Percentiles rank a stretch among this genome's conserved stretches.
These are phyloP conservation scores for Tolypocladium amazonense DNA, from an alignment of 2,329 filamentous ascomycete species.

Conservation along the genomic window DNA sequence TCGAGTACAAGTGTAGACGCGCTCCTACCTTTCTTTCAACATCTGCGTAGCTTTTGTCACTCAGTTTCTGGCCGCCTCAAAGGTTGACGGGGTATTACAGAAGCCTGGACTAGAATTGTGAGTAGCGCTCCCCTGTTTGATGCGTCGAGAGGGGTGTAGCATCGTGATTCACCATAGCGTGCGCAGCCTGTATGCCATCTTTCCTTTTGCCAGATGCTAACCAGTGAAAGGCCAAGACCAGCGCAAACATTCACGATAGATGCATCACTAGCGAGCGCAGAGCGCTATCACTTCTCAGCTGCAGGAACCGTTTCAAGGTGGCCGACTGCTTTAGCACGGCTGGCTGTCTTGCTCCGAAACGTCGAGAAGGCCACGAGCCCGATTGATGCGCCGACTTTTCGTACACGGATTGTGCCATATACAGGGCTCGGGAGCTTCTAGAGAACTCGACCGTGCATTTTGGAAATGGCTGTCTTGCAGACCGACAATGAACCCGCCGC, in stretches of 20 bases:
- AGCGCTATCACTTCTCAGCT: conserved; percentile 4
- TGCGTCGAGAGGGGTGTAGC: not conserved
- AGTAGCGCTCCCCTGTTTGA: not conserved
- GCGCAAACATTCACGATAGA: not conserved
- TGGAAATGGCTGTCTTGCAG: conserved; percentile 46
- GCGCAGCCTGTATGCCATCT: not conserved
- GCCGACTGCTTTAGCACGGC: not conserved
- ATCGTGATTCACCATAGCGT: not conserved
- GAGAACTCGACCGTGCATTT: not conserved
- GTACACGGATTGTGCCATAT: not conserved
- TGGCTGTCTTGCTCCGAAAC: conserved; percentile 5
- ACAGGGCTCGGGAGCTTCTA: not conserved
- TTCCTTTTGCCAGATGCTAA: conserved; percentile 2
- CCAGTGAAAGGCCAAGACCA: not conserved
- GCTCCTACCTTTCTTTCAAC: not conserved
- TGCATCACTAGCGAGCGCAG: conserved; percentile 1
- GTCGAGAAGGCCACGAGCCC: not conserved
- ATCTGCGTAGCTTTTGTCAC: not conserved
- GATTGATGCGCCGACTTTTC: not conserved
- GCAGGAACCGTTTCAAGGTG: conserved; percentile 8
- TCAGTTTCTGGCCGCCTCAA: not conserved
- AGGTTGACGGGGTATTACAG: not conserved
- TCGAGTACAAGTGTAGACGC: not conserved
- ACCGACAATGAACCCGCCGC: conserved; percentile 52
- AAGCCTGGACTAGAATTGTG: not conserved